Base-by-base conservation (phyloP, 768 basidiomycete species). In the Boletales sp. region DNA sequence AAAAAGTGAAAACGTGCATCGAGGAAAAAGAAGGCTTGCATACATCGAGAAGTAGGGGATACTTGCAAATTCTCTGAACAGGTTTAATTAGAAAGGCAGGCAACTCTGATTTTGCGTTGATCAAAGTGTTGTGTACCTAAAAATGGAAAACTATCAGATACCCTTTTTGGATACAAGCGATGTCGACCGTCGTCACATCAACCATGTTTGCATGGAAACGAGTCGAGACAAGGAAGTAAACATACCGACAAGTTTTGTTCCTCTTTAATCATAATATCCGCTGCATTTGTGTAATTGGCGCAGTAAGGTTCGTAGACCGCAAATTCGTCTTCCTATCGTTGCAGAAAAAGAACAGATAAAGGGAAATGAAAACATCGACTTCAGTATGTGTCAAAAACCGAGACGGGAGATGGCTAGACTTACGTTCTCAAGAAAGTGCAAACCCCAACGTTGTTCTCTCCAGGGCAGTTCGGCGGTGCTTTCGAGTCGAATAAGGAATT, bases 11-110 rank as follows among this genome's bases (percentile, higher is more conserved):
- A 40, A 21, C 45, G 46, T 21, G 47, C 47, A 47, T 43, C 34
- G 15, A 34, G 34, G 24, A 5, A 45, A 49, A 37, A 35, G 52
- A 53, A 45, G 43, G 47, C 43, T 32, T 29, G 74, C 86, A 64
- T 63, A 93, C 93, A 67, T 90, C 89, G 60, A 99, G 83, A 19
- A 98, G 80, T 13, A 99, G 77, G 21, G 94, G 94, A 68, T 98
- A 98, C 77, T 98, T 98, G 81, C 95, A 97, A 58, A 98, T 87
- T 54, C 97, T 84, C 69, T 99, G 97, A 43, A 99, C 88, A 8
- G 97, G 97, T 74, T 97, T 97, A 78, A 98, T 98, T 52, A 98
- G 82, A 72, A 98, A 95, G 9, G 92, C 93, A 51, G 91, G 90
- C 30, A 99, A 77, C 63, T 99, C 97, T 64, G 88, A 86, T 67